Evolutionary conservation across 495 filamentous ascomycete genomes (phyloP), one percentile per base, ranked within the genome.

Genomic region (Tuber indicum): DNA sequence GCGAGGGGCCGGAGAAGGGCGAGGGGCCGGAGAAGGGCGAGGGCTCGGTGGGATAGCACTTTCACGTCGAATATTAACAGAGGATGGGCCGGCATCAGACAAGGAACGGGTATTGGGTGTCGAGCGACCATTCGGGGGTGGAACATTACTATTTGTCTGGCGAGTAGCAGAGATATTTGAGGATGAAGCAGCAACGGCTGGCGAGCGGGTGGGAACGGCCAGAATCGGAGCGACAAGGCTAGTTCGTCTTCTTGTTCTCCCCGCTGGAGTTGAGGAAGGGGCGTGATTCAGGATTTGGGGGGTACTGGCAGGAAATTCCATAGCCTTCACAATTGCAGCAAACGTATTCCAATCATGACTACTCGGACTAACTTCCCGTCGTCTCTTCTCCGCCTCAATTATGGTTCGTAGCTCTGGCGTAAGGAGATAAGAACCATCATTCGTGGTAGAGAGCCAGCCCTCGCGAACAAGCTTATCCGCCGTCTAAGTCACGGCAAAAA

Each of bases 311-410:
- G 73, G 39, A 47, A 49, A 42, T 43, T 82, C 78, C 43, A 82
- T 72, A 47, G 44, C 74, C 42, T 79, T 83, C 10, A 43, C 70
- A 16, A 83, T 75, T 14, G 73, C 71, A 23, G 75, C 79, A 43
- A 83, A 83, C 1, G 81, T 74, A 73, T 78, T 83, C 77, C 82
- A 79, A n/a, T 83, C 82, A 74, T 83, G 82, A 45, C 81, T 83
- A 23, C 75, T 74, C 12, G 62, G 72, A 23, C 75, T 70, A 45
- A 83, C 82, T 26, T 79, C 75, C 26, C 81, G 74, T 10, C 75
- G 82, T 26, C 77, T 42, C 44, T 83, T 83, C 70, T 83, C 79
- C 12, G 77, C 72, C 49, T 75, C 77, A 46, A 83, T 70, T 26
- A 76, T 71, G 3, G 77, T 66, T 26, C 79, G 79, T 43, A 83